Evolutionary conservation across 495 filamentous ascomycete genomes (phyloP).

Genomic region (Mycothermus thermophilus): DNA sequence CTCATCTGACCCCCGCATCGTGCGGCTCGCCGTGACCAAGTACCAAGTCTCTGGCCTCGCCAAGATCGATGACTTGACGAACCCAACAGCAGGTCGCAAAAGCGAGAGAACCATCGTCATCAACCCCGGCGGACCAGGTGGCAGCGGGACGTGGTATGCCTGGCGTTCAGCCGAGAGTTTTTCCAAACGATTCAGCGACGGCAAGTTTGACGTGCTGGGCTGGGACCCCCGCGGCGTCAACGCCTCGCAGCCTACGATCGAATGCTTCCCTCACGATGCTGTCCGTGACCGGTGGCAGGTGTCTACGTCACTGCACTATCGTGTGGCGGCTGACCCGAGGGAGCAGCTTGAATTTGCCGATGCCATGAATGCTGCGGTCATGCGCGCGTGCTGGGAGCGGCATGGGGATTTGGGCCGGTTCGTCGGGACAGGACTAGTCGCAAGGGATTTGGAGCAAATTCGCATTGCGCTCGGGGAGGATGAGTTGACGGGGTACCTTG

Average conservation of each 20-base stretch:
- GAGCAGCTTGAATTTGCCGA: constrained; percentile 26
- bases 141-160: constrained; percentile 28
- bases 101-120: constrained; percentile 35
- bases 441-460: constrained; percentile 37
- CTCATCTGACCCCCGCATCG: constrained; percentile 26
- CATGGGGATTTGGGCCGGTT: constrained; percentile 32
- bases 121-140: constrained; percentile 34
- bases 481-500: constrained; percentile 46
- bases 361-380: constrained; percentile 27
- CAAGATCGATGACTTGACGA: constrained; percentile 4
- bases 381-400: constrained; percentile 29
- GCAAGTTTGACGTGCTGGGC: constrained; percentile 36
- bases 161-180: constrained; percentile 23
- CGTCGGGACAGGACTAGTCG: constrained; percentile 30
- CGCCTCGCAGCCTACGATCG: constrained; percentile 31
- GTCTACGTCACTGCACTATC: constrained; percentile 24
- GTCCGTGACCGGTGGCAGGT: constrained; percentile 31
- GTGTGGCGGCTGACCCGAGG: constrained; percentile 18
- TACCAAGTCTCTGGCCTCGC: constrained; percentile 32
- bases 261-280: constrained; percentile 36
- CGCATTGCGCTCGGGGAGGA: constrained; percentile 33
- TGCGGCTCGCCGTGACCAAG: constrained; percentile 31
- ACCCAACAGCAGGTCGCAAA: constrained; percentile 16
- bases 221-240: constrained; percentile 46
- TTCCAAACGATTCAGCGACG: constrained; percentile 25